Conservation (phyloP, 78 protist genomes). For the Tieghemostelium lacteum region DNA sequence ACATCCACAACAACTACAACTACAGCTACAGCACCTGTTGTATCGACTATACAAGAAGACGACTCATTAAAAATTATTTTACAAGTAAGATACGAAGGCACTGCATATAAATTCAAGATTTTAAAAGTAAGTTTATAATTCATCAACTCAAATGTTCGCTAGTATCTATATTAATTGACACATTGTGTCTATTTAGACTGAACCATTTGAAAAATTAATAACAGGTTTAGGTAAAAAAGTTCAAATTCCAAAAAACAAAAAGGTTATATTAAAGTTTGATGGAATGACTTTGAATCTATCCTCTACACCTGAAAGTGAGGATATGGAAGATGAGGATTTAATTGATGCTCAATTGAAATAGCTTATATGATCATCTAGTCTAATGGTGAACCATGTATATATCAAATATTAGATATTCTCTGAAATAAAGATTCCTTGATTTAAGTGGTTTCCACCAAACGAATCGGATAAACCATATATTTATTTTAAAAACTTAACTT, state of each 20-base stretch:
- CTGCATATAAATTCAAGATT: slow-evolving; percentile 34
- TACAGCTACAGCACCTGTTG: background rate
- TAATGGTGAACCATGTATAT: background rate
- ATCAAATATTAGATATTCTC: too few relatives aligned
- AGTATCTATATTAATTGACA: background rate
- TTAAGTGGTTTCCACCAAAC: too few relatives aligned
- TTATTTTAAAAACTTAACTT: too few relatives aligned
- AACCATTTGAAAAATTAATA: slow-evolving; percentile 42
- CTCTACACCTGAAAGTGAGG: slow-evolving; percentile 45
- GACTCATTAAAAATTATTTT: slow-evolving; percentile 20
- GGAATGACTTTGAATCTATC: slow-evolving; percentile 10
- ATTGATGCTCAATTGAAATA: slow-evolving; percentile 46
- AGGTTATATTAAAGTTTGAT: slow-evolving; percentile 38
- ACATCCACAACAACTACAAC: background rate
- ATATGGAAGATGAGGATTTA: slow-evolving; percentile 60
- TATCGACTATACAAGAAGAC: background rate
- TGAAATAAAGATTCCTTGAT: too few relatives aligned
- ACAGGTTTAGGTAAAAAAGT: background rate
- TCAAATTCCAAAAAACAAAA: slow-evolving; percentile 6
- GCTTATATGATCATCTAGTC: background rate
- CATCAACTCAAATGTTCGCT: background rate
- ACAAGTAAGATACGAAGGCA: slow-evolving; percentile 14
- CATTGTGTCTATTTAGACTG: background rate
- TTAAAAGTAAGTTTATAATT: slow-evolving; percentile 11
- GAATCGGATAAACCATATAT: too few relatives aligned